Evolutionary conservation across 2,329 filamentous ascomycete species (phyloP).

Genomic region (Aureobasidium mangrovei): DNA sequence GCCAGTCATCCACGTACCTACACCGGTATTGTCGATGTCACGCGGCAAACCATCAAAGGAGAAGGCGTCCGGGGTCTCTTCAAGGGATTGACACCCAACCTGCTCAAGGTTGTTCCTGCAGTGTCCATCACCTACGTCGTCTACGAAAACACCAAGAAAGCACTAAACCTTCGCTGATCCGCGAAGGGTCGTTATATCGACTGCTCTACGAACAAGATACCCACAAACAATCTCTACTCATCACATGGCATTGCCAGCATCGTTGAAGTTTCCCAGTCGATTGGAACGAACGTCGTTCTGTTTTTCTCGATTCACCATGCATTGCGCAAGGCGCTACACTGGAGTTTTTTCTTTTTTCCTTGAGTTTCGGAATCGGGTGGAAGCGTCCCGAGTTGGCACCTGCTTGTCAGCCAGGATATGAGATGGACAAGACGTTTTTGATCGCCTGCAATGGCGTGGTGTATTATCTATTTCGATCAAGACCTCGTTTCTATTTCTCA

Average conservation of each 20-base stretch:
- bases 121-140: conserved; percentile 89
- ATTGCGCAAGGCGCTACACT: conserved; percentile 12
- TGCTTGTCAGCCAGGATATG: background rate
- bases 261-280: background rate
- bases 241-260: background rate
- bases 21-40: conserved; percentile 82
- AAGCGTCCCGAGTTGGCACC: background rate
- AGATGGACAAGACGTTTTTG: conserved; percentile 1
- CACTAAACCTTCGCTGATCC: conserved; percentile 39
- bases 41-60: conserved; percentile 67
- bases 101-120: conserved; percentile 91
- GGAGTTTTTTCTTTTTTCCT: background rate
- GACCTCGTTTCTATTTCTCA: background rate
- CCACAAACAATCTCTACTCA: conserved; percentile 6
- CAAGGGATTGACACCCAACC: conserved; percentile 88
- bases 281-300: background rate
- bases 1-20: conserved; percentile 86
- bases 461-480: conserved; percentile 3
- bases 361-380: background rate
- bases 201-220: conserved; percentile 11
- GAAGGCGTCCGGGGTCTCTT: conserved; percentile 84
- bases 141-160: conserved; percentile 79
- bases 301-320: background rate
- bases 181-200: background rate
- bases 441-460: background rate